Base-by-base conservation (phyloP, 2,329 filamentous ascomycete species). In the Gyromitra esculenta region DNA sequence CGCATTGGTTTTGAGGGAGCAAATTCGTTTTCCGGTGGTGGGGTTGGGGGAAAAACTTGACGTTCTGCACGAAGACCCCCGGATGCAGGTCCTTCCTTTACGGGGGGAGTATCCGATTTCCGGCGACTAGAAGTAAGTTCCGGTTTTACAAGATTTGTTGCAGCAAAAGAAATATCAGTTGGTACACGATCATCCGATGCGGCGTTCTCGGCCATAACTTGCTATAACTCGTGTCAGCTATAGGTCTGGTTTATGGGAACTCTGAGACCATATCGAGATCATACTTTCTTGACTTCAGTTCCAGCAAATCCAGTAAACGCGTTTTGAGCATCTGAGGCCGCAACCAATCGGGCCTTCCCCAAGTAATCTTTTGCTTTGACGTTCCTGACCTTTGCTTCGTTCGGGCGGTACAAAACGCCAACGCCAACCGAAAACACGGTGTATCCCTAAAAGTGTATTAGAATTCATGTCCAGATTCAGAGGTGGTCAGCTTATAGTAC, bases 381-480 rank as follows among this genome's bases (percentile, higher is more conserved):
- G 82, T 99, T 99, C 85, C 96, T 96, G 80, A 99, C 96, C 84
- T 99, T 99, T 79, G 96, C 94, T 82, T 97, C 94, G 82, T 97
- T 98, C 25, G 96, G 96, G 75, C 96, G 88, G 84, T 98, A 99
- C 15, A 99, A 89, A 41, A 97, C 92, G 31, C 96, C 96, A 11
- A 98, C 94, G 0, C 96, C 96, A 68, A 98, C 98, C 0, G 94
- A 98, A 85, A 99, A 99, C 54, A 99, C 96, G 0, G 96, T 98
- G 82, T 99, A 99, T 60, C 95, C 96, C 92, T 97, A 77, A 56
- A 68, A 41, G 18, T 25, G 5, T 50, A 21, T 64, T 62, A 41
- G 54, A 50, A 66, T 50, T 18, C 39, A 39, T 50, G 62, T 31
- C 67, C 3, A 66, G 11, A 6, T 8, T 4, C 13, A 31, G 37